Evolutionary conservation across 75 land plant genomes (phyloP).

Genomic region (Pinus tabuliformis): DNA sequence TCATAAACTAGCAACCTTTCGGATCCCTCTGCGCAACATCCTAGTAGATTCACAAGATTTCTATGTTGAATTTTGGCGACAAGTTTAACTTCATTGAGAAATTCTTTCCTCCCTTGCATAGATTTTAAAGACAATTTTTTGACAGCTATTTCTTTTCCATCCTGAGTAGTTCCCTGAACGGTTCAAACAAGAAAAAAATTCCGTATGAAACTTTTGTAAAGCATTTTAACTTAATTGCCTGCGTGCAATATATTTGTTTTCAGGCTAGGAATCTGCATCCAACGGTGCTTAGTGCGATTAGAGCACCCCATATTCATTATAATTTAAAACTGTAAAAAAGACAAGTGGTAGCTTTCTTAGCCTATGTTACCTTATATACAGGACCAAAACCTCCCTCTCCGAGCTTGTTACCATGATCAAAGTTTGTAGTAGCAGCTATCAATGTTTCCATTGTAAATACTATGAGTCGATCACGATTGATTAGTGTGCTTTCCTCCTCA

Average conservation of each 20-base stretch:
- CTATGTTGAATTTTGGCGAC: slow-evolving; percentile 3
- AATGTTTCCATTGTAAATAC: not conserved
- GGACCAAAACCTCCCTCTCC: slow-evolving; percentile 3
- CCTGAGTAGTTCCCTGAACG: slow-evolving; percentile 5
- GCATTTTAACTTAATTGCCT: no score
- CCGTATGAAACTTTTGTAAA: no score
- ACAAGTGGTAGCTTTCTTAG: not conserved
- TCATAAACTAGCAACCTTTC: slow-evolving; percentile 13
- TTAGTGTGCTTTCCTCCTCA: not conserved
- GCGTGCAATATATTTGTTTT: no score
- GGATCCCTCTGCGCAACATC: slow-evolving; percentile 14
- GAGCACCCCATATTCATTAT: no score
- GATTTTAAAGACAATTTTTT: not conserved
- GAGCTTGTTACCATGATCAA: not conserved
- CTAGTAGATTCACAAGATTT: slow-evolving; percentile 9
- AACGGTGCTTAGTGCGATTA: no score
- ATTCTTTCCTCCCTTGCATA: slow-evolving; percentile 1
- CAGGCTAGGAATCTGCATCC: no score
- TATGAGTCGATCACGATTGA: not conserved
- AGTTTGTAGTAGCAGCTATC: not conserved
- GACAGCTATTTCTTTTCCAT: slow-evolving; percentile 6
- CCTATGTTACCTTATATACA: not conserved
- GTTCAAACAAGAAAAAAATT: not conserved
- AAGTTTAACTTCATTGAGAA: slow-evolving; percentile 7
- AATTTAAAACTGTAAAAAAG: no score